Percentiles rank a stretch among this genome's conserved stretches.
phyloP scores from a whole-genome alignment of 441 rosid species.

The Sinapis alba region DNA sequence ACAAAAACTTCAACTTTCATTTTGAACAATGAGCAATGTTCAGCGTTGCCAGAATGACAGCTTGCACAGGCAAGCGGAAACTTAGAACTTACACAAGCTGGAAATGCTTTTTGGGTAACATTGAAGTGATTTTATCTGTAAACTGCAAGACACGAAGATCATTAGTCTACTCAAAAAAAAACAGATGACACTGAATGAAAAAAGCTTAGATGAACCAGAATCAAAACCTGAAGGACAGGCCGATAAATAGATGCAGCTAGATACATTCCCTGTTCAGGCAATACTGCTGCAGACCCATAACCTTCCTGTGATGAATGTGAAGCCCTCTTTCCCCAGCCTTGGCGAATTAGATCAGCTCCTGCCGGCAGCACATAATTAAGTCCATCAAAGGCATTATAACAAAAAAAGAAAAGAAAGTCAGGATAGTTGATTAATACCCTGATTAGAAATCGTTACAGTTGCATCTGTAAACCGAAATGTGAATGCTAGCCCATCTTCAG shows the following conservation, averaged over 20 bases:
- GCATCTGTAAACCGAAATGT: constrained; percentile 96
- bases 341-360: constrained; percentile 90
- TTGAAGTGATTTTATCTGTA: constrained; percentile 79
- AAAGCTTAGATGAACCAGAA: constrained; percentile 29
- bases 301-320: constrained; percentile 87
- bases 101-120: constrained; percentile 85
- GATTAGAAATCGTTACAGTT: constrained; percentile 64
- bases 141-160: constrained; percentile 66
- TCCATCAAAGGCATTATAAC: constrained; percentile 8
- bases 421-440: constrained; percentile 59
- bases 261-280: constrained; percentile 99
- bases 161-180: constrained; percentile 23
- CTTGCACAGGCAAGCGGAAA: not conserved
- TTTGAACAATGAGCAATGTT: constrained; percentile 13
- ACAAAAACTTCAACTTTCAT: constrained; percentile 16
- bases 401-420: constrained; percentile 19
- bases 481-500: constrained; percentile 90
- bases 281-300: constrained; percentile 93
- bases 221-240: constrained; percentile 84
- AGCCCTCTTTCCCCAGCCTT: constrained; percentile 91
- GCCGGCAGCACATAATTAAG: constrained; percentile 10
- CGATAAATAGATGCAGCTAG: constrained; percentile 94
- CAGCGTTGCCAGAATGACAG: constrained; percentile 22
- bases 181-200: constrained; percentile 23
- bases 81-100: constrained; percentile 80